These are phyloP conservation scores for Serendipita sp. DNA, from an alignment of 768 basidiomycete species.

Conservation along the genomic window DNA sequence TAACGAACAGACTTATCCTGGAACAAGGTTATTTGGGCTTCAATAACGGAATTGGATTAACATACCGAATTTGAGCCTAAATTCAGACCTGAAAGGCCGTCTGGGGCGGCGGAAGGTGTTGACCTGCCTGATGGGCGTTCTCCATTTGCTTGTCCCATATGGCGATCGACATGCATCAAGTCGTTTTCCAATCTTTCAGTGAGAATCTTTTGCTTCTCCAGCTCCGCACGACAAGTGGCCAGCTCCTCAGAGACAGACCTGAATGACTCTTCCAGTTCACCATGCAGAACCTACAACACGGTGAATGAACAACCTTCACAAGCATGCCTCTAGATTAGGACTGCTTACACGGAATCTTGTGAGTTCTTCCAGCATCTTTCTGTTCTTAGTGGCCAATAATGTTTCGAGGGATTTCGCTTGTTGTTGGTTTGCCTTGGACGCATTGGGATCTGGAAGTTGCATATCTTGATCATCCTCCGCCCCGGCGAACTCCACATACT, in stretches of 20 bases:
- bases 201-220: conserved; percentile 59
- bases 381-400: conserved; percentile 85
- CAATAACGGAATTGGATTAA: conserved; percentile 2
- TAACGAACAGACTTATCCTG: conserved; percentile 15
- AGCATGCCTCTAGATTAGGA: background rate
- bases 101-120: conserved; percentile 21
- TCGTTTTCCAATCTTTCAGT: conserved; percentile 91
- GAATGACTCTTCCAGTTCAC: conserved; percentile 61
- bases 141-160: conserved; percentile 22
- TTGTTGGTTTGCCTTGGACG: conserved; percentile 57
- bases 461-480: conserved; percentile 43
- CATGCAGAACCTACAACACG: conserved; percentile 49
- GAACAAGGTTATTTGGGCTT: background rate
- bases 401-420: conserved; percentile 75
- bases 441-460: conserved; percentile 76
- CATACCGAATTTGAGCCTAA: conserved; percentile 42
- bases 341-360: conserved; percentile 67
- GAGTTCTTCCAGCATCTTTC: conserved; percentile 77
- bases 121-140: conserved; percentile 17
- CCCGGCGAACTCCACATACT: conserved; percentile 95
- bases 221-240: conserved; percentile 38
- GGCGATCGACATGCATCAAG: conserved; percentile 61
- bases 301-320: background rate
- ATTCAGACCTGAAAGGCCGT: conserved; percentile 57
- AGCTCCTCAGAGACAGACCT: conserved; percentile 41